Evolutionary conservation across 495 filamentous ascomycete genomes (phyloP), one percentile per base, ranked within the genome.

Genomic region (Talaromyces ruber): DNA sequence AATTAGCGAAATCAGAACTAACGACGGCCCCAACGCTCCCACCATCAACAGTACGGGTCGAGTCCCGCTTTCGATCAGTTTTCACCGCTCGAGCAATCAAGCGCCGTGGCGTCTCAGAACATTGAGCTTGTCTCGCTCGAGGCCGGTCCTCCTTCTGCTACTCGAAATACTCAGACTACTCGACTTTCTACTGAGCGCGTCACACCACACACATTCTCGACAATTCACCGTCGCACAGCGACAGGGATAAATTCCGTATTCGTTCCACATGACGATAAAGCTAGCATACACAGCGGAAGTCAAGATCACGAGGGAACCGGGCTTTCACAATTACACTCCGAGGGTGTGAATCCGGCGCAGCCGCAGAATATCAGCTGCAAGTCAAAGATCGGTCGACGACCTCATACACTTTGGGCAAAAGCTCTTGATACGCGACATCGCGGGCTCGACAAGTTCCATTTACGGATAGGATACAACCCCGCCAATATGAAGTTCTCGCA

Each of bases 401-500:
- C 26, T 63, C 67, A 79, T 32, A 68, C 66, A 37, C 73, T 71
- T 63, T 80, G 76, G 76, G 63, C 66, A 14, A 69, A 77, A 64
- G 75, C 76, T 58, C 75, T 80, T 65, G 70, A 52, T 6, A 30
- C 9, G 54, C 11, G 54, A 30, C 63, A 61, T 65, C 62, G 25
- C 68, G 66, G 58, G 63, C 69, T 63, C 60, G 62, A 25, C 62
- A 39, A 63, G 63, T 62, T 67, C 60, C 67, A 51, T 30, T 64
- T 60, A 4, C 65, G 64, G n/a, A n/a, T n/a, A n/a, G n/a, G n/a
- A 50, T 67, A 67, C 53, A 57, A 63, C 47, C 83, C 77, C 59
- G 84, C 86, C 87, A 91, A 92, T 65, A 99, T 99, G 94, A 98
- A 97, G 84, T 99, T 99, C 81, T 97, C 94, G 56, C 94, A 98